Evolutionary conservation across 2,329 filamentous ascomycete species (phyloP).

Genomic region (Trichoderma simmonsii): DNA sequence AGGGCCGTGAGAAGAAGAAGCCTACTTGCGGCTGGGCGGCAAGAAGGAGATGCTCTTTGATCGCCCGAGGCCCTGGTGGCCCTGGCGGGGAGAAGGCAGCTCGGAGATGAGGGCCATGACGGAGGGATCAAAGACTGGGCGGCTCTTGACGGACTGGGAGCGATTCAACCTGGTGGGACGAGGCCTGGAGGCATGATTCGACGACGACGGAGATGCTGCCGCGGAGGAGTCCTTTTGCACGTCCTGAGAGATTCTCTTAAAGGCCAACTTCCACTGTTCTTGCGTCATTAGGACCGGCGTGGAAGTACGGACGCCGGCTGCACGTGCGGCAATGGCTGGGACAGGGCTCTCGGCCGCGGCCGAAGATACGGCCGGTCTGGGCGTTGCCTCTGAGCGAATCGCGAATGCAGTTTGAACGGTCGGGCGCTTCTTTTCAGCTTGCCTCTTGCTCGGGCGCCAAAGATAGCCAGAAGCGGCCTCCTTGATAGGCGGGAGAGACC

Average conservation of each 20-base stretch:
- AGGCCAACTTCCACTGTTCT: constrained; percentile 16
- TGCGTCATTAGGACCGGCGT: constrained; percentile 13
- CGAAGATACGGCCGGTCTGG: not conserved
- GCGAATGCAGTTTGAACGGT: not conserved
- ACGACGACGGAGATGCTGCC: not conserved
- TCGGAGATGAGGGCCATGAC: constrained; percentile 16
- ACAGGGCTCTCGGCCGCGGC: not conserved
- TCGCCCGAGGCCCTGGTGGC: not conserved
- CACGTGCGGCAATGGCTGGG: not conserved
- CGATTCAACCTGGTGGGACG: not conserved
- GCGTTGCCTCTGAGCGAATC: not conserved
- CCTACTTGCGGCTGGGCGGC: not conserved
- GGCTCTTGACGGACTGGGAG: constrained; percentile 8
- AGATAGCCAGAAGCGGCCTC: not conserved
- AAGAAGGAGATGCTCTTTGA: constrained; percentile 11
- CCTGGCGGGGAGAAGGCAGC: not conserved
- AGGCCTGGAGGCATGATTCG: not conserved
- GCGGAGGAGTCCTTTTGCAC: not conserved
- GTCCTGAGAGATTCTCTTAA: not conserved
- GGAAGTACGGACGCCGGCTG: not conserved
- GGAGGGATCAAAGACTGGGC: constrained; percentile 12
- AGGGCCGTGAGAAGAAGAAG: not conserved
- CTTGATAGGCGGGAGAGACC: not conserved
- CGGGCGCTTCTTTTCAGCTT: not conserved
- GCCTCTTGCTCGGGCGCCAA: not conserved